Base-by-base conservation (phyloP, 352 stramenopile species). In the Phytophthora cactorum region DNA sequence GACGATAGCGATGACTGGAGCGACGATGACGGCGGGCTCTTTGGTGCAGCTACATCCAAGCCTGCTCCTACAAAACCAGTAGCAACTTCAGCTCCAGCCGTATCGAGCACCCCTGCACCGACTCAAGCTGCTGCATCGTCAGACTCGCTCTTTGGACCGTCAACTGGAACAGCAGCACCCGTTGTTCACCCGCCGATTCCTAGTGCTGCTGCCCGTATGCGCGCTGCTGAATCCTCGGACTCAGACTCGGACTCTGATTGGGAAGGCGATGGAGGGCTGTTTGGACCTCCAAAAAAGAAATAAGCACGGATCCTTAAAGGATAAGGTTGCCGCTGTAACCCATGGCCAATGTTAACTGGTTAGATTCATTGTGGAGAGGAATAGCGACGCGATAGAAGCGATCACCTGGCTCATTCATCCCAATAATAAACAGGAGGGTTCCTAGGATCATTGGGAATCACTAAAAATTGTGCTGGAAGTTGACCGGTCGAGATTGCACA, bases 1-100 rank as follows among this genome's bases (percentile, higher is more conserved):
- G 66, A 77, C 47, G 79, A 92, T 63, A 89, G 78, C 38, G 82
- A 91, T 58, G 84, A 88, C 44, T 90, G 84, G 81, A 92, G 84
- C 27, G 81, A 89, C 46, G 69, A 76, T 46, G 63, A 77, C 36
- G 81, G 83, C 7, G 79, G 72, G 6, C 65, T 91, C 8, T 90
- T 90, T 73, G 81, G 80, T 15, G 39, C 63, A 12, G 52, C 77
- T n/a, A 63, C 72, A 29, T 60, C 75, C 1, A 78, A 79, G 11
- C 71, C 75, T 29, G 31, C 62, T 34, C 39, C 46, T 10, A 53
- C 50, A 43, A 68, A 77, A 8, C 51, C 67, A 58, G 12, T 44
- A 22, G 58, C 53, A 63, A 65, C 68, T 3, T n/a, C 63, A 53
- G 38, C 44, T 9, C 44, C 65, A 50, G 31, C 56, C 11, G 46